phyloP scores from a whole-genome alignment of 176 grass and related monocot species.

The Carex parvula region DNA sequence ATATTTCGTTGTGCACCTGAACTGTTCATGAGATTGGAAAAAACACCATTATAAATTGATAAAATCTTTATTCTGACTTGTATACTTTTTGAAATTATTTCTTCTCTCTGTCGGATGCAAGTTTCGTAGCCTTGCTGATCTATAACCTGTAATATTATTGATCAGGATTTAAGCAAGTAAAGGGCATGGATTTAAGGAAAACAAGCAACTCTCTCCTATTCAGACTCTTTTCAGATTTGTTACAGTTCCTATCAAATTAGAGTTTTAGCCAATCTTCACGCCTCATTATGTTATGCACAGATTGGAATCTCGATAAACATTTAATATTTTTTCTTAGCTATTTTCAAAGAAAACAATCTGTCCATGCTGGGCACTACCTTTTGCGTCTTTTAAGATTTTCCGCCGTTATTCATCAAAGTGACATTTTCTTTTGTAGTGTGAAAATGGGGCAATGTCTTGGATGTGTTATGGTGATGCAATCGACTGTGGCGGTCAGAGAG shows the following conservation, averaged over 20 bases:
- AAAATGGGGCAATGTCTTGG: constrained; percentile 52
- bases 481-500: constrained; percentile 70
- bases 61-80: not conserved
- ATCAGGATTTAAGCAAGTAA: not conserved
- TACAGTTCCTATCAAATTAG: not conserved
- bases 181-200: not conserved
- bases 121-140: not conserved
- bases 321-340: not conserved
- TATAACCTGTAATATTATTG: not conserved
- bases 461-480: constrained; percentile 63
- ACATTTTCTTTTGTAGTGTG: constrained; percentile 28
- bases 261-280: not conserved
- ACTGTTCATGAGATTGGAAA: not conserved
- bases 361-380: not conserved
- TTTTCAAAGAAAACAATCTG: not conserved
- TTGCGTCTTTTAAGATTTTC: not conserved
- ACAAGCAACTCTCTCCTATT: not conserved
- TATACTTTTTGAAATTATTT: too few relatives aligned
- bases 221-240: not conserved
- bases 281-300: not conserved
- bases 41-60: not conserved
- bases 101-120: not conserved
- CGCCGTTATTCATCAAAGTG: not conserved
- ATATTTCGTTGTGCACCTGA: not conserved
- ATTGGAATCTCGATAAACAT: too few relatives aligned